Percentiles rank a stretch among this genome's conserved stretches.
phyloP scores from a whole-genome alignment of 257 asterid genomes.

The Scutellaria baicalensis region DNA sequence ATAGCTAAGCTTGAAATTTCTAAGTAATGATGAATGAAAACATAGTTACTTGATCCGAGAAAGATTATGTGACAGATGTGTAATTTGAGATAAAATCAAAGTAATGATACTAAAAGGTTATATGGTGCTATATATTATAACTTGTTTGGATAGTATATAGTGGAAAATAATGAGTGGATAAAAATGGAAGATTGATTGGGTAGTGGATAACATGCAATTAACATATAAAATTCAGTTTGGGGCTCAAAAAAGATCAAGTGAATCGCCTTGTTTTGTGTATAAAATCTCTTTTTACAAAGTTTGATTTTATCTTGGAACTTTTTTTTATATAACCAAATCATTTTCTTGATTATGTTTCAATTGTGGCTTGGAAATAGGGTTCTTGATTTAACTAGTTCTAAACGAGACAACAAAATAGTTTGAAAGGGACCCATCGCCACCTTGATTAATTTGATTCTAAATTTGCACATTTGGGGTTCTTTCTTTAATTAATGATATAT shows the following conservation, averaged over 20 bases:
- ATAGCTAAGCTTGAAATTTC: not conserved
- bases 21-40: not conserved
- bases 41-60: not conserved
- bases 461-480: not conserved
- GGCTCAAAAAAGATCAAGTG: constrained; percentile 29
- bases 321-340: not conserved
- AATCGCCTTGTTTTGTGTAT: constrained; percentile 20
- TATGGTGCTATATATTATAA: not conserved
- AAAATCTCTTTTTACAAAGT: constrained; percentile 19
- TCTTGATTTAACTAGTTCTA: not conserved
- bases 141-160: constrained; percentile 1
- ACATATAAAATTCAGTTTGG: constrained; percentile 9
- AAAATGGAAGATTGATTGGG: constrained; percentile 10
- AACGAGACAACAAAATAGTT: not conserved
- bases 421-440: not conserved
- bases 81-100: constrained; percentile 3
- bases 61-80: constrained; percentile 18
- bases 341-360: not conserved
- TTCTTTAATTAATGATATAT: not conserved
- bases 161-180: not conserved
- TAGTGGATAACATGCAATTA: not conserved
- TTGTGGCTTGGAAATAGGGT: not conserved
- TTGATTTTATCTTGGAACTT: constrained; percentile 3
- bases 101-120: not conserved
- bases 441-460: not conserved